Base-by-base conservation (phyloP, 1,139 yeast genomes). In the Barnettozyma hawaiiensis region DNA sequence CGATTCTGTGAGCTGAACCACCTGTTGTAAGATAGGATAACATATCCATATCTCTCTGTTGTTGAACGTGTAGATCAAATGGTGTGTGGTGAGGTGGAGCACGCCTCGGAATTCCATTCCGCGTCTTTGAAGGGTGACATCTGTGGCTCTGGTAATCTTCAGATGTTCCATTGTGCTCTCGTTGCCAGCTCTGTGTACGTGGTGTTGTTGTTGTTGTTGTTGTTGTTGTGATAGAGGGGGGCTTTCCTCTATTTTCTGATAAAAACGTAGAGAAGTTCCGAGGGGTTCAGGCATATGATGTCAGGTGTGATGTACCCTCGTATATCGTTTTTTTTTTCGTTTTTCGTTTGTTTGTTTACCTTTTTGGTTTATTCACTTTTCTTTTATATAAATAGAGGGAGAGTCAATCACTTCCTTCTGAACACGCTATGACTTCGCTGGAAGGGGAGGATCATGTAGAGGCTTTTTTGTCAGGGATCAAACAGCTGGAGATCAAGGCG, bases 1-100 rank as follows among this genome's bases (percentile, higher is more conserved):
- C 73, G 76, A 35, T 73, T 75, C 48, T 75, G 67, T 63, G 65
- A 75, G 55, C 70, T 73, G 45, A 1, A 44, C 20, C 5, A 47
- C 48, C 21, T 47, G 72, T 70, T 44, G 39, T 79, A 44, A 73
- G 52, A 90, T 78, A 0, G 97, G 97, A 62, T 90, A 92, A 47
- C 96, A 85, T 28, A 89, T 75, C 98, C 98, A 92, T 19, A 87
- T 75, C 59, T 92, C 97, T 47, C 81, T 53, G 49, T 51, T 40
- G 51, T 70, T 44, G 75, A 50, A 55, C 2, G 57, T 76, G 62
- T 90, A 90, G 20, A 92, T 92, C 57, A 92, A 69, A 66, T 92
- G 98, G 61, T 83, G 90, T 1, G 90, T 78, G 1, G 96, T 85
- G 43, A 92, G 65, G 50, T 85, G 85, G 32, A 92, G 67, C 6